Evolutionary conservation across 306 rosid genomes (phyloP).

Genomic region (Betula pendula): DNA sequence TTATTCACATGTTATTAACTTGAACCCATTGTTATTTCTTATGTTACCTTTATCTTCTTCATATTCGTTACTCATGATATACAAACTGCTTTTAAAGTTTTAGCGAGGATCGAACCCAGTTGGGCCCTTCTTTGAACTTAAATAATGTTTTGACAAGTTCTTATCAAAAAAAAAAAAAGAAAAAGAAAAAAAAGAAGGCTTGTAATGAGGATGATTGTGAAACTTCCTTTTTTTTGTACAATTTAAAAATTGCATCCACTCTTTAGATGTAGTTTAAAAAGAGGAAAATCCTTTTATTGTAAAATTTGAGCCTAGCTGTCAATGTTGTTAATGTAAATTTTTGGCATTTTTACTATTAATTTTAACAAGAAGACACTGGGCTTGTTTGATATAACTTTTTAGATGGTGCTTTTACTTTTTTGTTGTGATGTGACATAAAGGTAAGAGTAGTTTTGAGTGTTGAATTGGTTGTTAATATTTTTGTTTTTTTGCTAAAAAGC

Average conservation of each 20-base stretch:
- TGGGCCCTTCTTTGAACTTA: no score
- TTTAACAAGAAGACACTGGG: background rate
- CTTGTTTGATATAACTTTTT: no score
- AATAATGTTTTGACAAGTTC: no score
- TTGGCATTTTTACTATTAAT: background rate
- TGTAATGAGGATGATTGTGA: background rate
- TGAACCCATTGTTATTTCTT: background rate
- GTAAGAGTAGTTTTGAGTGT: no score
- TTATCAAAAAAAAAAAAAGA: no score
- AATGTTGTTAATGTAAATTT: background rate
- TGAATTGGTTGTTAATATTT: no score
- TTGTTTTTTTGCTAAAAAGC: no score
- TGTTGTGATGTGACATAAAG: no score
- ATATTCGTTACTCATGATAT: background rate
- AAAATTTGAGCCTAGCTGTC: background rate
- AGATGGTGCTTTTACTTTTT: no score
- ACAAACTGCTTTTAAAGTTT: background rate
- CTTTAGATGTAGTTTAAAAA: background rate
- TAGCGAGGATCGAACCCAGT: background rate
- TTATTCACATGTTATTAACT: background rate
- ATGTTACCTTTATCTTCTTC: background rate
- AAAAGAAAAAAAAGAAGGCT: no score
- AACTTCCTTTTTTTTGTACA: background rate
- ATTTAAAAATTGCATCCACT: background rate
- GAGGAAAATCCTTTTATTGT: background rate